Percentiles rank a stretch among this genome's conserved stretches.
phyloP scores from a whole-genome alignment of 257 asterid genomes.

The Craterostigma plantagineum region DNA sequence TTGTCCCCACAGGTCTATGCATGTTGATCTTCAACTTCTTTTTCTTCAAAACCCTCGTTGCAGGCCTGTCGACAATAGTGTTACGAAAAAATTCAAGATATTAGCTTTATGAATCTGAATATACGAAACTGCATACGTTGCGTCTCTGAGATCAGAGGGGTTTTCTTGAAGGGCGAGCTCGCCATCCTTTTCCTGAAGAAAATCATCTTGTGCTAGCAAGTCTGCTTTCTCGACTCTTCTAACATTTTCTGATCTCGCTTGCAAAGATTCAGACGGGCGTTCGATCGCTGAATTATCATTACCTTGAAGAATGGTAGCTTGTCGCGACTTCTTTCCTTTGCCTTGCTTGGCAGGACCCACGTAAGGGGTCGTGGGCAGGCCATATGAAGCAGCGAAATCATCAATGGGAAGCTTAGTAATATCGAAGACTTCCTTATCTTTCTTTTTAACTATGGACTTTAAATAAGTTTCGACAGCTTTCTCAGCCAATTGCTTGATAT shows the following conservation, averaged over 20 bases:
- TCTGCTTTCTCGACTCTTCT: constrained; percentile 17
- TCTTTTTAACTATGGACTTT: constrained; percentile 62
- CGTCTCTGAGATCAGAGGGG: constrained; percentile 16
- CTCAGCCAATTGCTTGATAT: constrained; percentile 59
- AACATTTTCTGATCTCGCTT: constrained; percentile 10
- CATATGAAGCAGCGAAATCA: constrained; percentile 71
- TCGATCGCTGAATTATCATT: background rate
- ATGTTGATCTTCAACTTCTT: constrained; percentile 86
- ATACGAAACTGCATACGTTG: constrained; percentile 21
- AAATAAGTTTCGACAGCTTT: constrained; percentile 78
- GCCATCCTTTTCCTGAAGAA: constrained; percentile 31
- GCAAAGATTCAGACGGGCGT: constrained; percentile 11
- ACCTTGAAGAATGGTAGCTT: constrained; percentile 29
- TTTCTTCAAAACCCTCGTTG: constrained; percentile 54
- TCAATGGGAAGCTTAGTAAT: constrained; percentile 62
- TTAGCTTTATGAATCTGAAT: background rate
- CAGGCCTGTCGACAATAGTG: constrained; percentile 23
- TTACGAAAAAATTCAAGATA: background rate
- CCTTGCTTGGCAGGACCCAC: constrained; percentile 53
- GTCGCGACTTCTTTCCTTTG: constrained; percentile 42
- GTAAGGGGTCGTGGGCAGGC: constrained; percentile 94
- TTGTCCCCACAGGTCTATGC: constrained; percentile 77
- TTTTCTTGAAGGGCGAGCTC: constrained; percentile 16
- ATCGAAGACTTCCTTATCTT: constrained; percentile 77
- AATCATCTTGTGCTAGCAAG: constrained; percentile 13